These are phyloP conservation scores for Entomortierella lignicola DNA, from an alignment of 192 early-diverging fungal genomes.

Conservation along the genomic window DNA sequence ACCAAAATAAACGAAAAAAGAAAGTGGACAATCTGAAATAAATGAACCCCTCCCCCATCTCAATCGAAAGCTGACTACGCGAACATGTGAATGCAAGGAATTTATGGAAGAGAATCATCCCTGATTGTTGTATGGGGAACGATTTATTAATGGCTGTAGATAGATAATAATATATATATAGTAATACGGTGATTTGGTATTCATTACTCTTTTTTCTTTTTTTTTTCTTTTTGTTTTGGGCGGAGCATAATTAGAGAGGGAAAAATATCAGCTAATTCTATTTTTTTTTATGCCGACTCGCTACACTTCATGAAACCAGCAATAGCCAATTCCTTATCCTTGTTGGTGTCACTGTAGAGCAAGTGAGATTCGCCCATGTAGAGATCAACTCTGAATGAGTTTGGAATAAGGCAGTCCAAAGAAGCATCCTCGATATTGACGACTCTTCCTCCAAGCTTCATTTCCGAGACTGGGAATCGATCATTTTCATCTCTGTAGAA, in stretches of 20 bases:
- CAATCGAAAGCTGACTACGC: no score
- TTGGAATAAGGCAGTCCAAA: conserved; percentile 59
- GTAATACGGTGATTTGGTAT: no score
- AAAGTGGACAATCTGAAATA: no score
- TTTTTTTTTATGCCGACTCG: conserved; percentile 39
- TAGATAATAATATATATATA: no score
- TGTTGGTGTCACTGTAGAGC: conserved; percentile 56
- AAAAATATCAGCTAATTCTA: not conserved
- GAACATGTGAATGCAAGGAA: no score
- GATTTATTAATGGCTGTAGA: no score
- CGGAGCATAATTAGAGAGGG: not conserved
- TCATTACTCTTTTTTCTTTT: no score
- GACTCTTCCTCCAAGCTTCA: conserved; percentile 54
- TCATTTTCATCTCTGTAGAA: conserved; percentile 64
- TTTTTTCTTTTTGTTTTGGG: no score
- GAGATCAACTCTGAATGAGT: conserved; percentile 61
- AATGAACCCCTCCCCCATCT: no score
- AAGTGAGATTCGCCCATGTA: conserved; percentile 55
- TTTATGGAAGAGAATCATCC: no score
- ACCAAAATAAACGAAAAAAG: no score
- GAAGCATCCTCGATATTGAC: conserved; percentile 56
- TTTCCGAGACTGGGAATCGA: conserved; percentile 36
- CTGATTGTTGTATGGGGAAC: no score
- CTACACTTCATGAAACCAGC: conserved; percentile 56
- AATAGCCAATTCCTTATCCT: conserved; percentile 53